phyloP scores from a whole-genome alignment of 306 rosid genomes.

The Acacia confusa region DNA sequence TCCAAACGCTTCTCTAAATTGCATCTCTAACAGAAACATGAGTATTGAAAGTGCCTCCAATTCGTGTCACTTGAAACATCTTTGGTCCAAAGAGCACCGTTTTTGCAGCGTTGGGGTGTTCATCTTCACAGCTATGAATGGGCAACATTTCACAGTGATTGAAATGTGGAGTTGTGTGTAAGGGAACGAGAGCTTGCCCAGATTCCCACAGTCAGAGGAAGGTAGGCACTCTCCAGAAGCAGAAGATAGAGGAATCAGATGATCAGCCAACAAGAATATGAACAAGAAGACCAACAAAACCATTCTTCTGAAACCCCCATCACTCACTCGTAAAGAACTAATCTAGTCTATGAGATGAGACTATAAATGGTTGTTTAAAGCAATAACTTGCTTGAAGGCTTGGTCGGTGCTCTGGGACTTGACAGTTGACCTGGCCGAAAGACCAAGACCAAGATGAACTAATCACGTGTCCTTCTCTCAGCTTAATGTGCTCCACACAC shows the following conservation, averaged over 20 bases:
- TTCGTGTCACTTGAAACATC: background rate
- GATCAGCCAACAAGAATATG: background rate
- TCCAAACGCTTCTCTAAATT: background rate
- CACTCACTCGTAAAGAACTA: background rate
- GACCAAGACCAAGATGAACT: background rate
- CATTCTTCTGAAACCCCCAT: background rate
- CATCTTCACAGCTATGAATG: constrained; percentile 23
- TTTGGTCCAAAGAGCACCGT: constrained; percentile 5
- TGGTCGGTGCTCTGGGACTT: too few relatives aligned
- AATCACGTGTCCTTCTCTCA: background rate
- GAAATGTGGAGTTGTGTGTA: background rate
- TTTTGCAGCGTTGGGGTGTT: background rate
- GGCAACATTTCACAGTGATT: constrained; percentile 28
- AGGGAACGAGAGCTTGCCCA: constrained; percentile 15
- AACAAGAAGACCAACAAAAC: background rate
- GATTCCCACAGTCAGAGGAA: constrained; percentile 34
- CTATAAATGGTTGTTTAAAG: too few relatives aligned
- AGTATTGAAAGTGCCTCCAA: rapidly evolving
- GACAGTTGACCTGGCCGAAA: background rate
- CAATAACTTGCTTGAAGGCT: too few relatives aligned
- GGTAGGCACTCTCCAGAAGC: background rate
- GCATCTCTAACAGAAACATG: background rate
- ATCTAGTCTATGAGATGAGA: too few relatives aligned
- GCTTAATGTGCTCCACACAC: background rate
- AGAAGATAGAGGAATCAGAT: background rate